phyloP scores from a whole-genome alignment of 495 filamentous ascomycete species.

The Annulohypoxylon moriforme region DNA sequence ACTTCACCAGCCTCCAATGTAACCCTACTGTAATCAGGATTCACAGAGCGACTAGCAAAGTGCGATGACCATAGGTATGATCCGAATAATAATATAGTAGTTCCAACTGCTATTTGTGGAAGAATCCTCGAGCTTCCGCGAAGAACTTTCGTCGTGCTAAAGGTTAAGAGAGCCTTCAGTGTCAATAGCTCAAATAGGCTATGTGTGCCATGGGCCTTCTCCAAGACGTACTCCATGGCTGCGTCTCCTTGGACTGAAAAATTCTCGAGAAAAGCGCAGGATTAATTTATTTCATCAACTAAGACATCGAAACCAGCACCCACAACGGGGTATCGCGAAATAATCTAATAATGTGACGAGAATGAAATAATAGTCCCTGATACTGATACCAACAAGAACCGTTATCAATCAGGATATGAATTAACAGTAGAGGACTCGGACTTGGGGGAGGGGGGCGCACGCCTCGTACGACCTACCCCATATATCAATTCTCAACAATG shows the following conservation, averaged over 20 bases:
- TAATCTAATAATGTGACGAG: not conserved
- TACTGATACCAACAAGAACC: not conserved
- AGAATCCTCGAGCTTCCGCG: slow-evolving; percentile 44
- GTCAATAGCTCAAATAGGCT: slow-evolving; percentile 17
- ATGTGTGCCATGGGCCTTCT: slow-evolving; percentile 12
- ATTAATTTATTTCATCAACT: too few relatives aligned
- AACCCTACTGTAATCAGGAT: slow-evolving; percentile 8
- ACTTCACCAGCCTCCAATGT: slow-evolving; percentile 36
- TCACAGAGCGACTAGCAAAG: slow-evolving; percentile 11
- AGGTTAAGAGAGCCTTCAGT: slow-evolving; percentile 15
- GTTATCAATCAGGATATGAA: not conserved
- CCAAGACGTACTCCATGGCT: slow-evolving; percentile 11
- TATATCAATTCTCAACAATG: not conserved
- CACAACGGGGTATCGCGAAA: too few relatives aligned
- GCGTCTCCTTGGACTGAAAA: too few relatives aligned
- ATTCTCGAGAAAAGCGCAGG: too few relatives aligned
- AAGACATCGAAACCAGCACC: too few relatives aligned
- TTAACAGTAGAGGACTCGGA: not conserved
- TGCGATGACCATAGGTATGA: slow-evolving; percentile 37
- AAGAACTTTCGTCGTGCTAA: slow-evolving; percentile 31
- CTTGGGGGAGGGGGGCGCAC: not conserved
- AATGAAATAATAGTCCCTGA: not conserved
- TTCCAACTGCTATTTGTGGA: slow-evolving; percentile 35
- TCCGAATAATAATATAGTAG: slow-evolving; percentile 37
- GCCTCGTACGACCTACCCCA: not conserved